Evolutionary conservation across 306 rosid genomes (phyloP).

Genomic region (Potentilla sterilis): DNA sequence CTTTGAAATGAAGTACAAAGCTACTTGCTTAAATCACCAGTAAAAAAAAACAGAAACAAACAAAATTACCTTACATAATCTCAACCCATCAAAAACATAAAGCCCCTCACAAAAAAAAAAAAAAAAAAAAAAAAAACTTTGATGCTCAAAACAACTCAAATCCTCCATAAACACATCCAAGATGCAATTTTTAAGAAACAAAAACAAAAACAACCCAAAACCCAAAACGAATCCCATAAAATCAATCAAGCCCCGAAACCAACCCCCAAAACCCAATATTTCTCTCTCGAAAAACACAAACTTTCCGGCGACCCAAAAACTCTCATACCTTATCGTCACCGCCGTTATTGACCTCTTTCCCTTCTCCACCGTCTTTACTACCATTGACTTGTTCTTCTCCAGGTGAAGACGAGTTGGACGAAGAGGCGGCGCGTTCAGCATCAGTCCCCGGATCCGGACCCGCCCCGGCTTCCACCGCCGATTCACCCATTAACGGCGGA

Average conservation of each 20-base stretch:
- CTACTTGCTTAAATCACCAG: not conserved
- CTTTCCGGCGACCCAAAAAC: not conserved
- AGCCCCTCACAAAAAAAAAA: not conserved
- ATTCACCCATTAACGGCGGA: not conserved
- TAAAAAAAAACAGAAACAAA: too few species aligned
- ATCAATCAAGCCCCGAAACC: too few species aligned
- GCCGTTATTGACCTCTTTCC: constrained; percentile 21
- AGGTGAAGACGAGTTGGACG: constrained; percentile 26
- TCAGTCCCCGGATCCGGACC: constrained; percentile 7
- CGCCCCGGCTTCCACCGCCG: constrained; percentile 15
- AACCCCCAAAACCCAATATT: too few species aligned
- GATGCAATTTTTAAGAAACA: not conserved
- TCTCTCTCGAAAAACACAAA: too few species aligned
- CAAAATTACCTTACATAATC: too few species aligned
- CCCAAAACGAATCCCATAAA: constrained; percentile 13
- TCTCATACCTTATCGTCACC: constrained; percentile 28
- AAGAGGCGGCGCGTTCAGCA: constrained; percentile 15
- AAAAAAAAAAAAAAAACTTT: not conserved
- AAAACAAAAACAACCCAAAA: too few species aligned
- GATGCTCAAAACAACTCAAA: not conserved
- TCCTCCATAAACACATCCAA: not conserved
- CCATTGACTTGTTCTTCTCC: constrained; percentile 14
- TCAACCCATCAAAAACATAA: not conserved
- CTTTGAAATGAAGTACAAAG: not conserved
- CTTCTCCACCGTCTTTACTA: constrained; percentile 30